phyloP scores from a whole-genome alignment of 139 green algal species.

The Dunaliella primolecta region DNA sequence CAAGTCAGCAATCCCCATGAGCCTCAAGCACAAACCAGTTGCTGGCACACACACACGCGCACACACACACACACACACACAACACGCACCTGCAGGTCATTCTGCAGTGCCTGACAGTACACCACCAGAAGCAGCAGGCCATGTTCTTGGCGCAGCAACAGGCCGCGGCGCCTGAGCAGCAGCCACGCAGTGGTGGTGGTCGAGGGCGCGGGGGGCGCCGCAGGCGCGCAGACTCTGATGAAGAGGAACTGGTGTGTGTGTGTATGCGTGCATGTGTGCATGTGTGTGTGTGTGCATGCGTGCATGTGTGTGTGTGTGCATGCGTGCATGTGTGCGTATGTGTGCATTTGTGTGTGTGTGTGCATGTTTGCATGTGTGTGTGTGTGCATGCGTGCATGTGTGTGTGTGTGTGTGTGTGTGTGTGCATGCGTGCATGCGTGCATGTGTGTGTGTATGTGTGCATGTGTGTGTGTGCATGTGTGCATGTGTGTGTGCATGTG shows the following conservation, averaged over 20 bases:
- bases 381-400: background rate
- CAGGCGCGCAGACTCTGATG: background rate
- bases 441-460: background rate
- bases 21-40: background rate
- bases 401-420: background rate
- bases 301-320: background rate
- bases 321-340: too few relatives aligned
- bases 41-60: background rate
- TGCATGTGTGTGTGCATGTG: too few relatives aligned
- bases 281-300: background rate
- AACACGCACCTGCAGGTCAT: background rate
- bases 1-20: too few relatives aligned
- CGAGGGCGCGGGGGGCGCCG: too few relatives aligned
- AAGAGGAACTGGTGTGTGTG: background rate
- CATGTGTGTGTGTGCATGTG: background rate
- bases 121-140: background rate
- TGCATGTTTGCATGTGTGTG: background rate
- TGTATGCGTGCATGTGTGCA: background rate
- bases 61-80: background rate
- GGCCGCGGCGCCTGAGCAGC: background rate
- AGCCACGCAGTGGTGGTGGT: background rate
- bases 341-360: background rate
- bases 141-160: background rate
- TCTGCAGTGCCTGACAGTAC: background rate
- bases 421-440: background rate